Percentiles rank a stretch among this genome's conserved stretches.
phyloP scores from a whole-genome alignment of 371 early-diverging fungal genomes.

The Mortierella sp. region DNA sequence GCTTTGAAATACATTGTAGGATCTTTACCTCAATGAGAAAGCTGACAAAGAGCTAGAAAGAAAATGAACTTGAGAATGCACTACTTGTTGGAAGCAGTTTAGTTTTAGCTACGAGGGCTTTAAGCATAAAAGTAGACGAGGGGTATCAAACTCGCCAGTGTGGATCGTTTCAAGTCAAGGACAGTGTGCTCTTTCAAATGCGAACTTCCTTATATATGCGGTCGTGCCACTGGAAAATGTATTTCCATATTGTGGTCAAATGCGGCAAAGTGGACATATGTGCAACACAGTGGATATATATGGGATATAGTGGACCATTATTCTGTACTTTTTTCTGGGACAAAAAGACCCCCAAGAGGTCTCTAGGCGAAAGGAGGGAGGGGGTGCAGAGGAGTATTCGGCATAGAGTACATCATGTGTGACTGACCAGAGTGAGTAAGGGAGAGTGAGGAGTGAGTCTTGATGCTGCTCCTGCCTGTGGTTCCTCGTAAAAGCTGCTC shows the following conservation, averaged over 20 bases:
- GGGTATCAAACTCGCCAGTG: background rate
- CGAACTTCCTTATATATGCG: background rate
- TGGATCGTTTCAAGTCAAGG: conserved; percentile 1
- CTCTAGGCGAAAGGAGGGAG: no score
- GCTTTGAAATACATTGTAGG: conserved; percentile 10
- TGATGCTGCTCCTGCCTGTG: conserved; percentile 27
- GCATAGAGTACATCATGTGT: no score
- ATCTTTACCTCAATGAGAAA: conserved; percentile 10
- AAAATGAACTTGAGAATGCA: no score
- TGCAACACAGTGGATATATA: conserved; percentile 14
- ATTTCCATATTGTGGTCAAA: background rate
- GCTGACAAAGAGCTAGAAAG: conserved; percentile 6
- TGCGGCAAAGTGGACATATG: conserved; percentile 10
- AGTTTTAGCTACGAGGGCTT: background rate
- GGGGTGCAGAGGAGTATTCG: no score
- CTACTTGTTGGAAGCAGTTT: background rate
- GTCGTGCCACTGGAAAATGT: background rate
- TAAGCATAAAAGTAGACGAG: background rate
- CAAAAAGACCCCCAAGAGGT: no score
- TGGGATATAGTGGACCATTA: conserved; percentile 11
- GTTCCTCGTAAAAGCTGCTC: conserved; percentile 68
- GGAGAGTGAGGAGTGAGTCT: no score
- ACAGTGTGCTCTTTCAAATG: background rate
- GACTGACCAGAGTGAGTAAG: no score
- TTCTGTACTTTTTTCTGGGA: no score